Base-by-base conservation (phyloP, 1,139 yeast genomes). In the Suhomyces anneliseae region DNA sequence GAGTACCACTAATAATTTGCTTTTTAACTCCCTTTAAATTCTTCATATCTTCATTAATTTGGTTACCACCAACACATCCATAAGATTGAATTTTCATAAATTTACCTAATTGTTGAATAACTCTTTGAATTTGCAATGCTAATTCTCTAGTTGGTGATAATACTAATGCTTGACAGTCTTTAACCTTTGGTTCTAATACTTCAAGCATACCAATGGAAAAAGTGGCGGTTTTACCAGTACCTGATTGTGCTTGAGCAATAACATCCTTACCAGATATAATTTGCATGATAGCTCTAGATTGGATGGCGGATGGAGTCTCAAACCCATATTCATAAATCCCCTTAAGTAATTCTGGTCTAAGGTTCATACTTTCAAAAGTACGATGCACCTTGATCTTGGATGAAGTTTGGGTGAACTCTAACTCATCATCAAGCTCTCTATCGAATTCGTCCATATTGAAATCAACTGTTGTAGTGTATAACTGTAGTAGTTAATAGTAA, bases 171-270 rank as follows among this genome's bases (percentile, higher is more conserved):
- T 88, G 96, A 40, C 85, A 77, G 45, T 86, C 90, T 56, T 81
- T 78, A 46, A 81, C 73, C 51, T 76, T 79, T 27, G 87, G 65
- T 54, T 90, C 96, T 19, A 90, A 75, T 15, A 79, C 90, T 64
- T 92, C 90, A 46, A 93, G 72, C 85, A 89, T 86, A 9, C 97
- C 96, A 48, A 93, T 90, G 12, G 96, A 80, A 65, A 93, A 93
- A 0, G 99, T 93, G 19, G 98, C 99, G 0, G 99, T 93, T 66
- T 93, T 93, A 61, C 99, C 99, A 1, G 99, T 93, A 52, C 99
- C 99, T 6, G 97, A 89, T 65, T 93, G 99, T 9, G 98, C 97
- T 68, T 93, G 99, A 24, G 98, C 98, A 51, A 93, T 89, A 2
- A 93, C 88, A 65, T 93, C 99, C 58, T 85, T 80, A 6, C 97